Evolutionary conservation across 2,329 filamentous ascomycete species (phyloP).

Genomic region (Pleomassaria siparia): DNA sequence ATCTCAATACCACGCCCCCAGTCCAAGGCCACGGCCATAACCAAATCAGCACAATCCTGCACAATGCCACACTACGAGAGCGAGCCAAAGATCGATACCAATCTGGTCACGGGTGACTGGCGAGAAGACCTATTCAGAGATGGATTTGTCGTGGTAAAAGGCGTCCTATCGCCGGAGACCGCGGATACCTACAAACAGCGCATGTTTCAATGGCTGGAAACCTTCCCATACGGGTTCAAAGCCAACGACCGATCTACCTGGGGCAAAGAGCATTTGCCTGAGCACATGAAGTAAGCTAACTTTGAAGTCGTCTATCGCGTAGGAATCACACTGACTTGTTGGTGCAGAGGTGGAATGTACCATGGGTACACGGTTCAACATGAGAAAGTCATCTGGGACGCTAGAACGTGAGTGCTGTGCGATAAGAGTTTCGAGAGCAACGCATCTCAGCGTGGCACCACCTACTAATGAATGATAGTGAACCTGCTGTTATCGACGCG

Average conservation of each 20-base stretch:
- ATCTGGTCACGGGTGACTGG: constrained; percentile 26
- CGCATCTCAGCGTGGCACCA: background rate
- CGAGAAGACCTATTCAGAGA: constrained; percentile 32
- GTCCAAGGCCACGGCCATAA: background rate
- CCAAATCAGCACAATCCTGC: background rate
- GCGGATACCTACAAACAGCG: constrained; percentile 30
- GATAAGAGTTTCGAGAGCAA: background rate
- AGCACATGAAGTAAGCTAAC: constrained; percentile 21
- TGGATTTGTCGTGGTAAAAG: constrained; percentile 32
- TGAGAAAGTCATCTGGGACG: constrained; percentile 51
- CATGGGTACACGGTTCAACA: constrained; percentile 43
- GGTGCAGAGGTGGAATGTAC: constrained; percentile 46
- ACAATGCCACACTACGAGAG: constrained; percentile 12
- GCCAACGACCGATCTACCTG: constrained; percentile 42
- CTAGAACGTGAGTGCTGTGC: constrained; percentile 21
- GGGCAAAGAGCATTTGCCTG: constrained; percentile 48
- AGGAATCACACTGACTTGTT: background rate
- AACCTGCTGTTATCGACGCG: constrained; percentile 44
- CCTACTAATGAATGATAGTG: constrained; percentile 20
- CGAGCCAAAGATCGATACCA: constrained; percentile 14
- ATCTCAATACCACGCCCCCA: background rate
- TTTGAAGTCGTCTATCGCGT: constrained; percentile 10
- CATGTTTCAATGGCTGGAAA: constrained; percentile 35
- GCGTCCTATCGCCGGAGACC: constrained; percentile 20
- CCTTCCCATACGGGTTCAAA: constrained; percentile 33